Conservation (phyloP, 768 basidiomycete species). For the Rubroboletus satanas region DNA sequence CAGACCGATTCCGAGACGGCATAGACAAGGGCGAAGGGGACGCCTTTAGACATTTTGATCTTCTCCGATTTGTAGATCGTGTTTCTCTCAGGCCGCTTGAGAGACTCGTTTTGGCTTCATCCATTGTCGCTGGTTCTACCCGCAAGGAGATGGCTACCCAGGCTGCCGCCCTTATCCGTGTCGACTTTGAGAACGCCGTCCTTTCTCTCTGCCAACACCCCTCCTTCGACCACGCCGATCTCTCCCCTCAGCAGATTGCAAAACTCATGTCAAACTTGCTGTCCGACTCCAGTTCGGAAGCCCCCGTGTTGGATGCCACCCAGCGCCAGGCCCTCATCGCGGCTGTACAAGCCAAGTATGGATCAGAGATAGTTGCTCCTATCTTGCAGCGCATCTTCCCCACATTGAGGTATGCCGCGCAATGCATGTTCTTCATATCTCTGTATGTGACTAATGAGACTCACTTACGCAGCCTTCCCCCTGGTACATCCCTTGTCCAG, state of each 20-base stretch:
- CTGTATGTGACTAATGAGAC: slow-evolving; percentile 11
- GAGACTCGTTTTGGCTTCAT: slow-evolving; percentile 69
- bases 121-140: slow-evolving; percentile 63
- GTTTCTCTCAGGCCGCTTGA: slow-evolving; percentile 78
- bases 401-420: slow-evolving; percentile 57
- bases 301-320: slow-evolving; percentile 63
- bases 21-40: slow-evolving; percentile 87
- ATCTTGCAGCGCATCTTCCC: slow-evolving; percentile 73
- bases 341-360: slow-evolving; percentile 77
- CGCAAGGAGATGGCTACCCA: slow-evolving; percentile 54
- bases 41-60: slow-evolving; percentile 77
- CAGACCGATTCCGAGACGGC: slow-evolving; percentile 87
- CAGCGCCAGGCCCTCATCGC: slow-evolving; percentile 75
- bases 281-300: slow-evolving; percentile 62
- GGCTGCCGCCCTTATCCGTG: slow-evolving; percentile 64
- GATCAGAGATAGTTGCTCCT: slow-evolving; percentile 68
- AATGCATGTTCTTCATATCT: slow-evolving; percentile 10
- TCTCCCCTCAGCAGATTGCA: slow-evolving; percentile 67
- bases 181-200: slow-evolving; percentile 77
- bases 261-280: slow-evolving; percentile 81
- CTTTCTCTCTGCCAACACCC: slow-evolving; percentile 74
- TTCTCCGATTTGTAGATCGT: slow-evolving; percentile 78
- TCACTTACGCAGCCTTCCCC: slow-evolving; percentile 48
- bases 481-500: slow-evolving; percentile 69
- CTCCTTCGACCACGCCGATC: slow-evolving; percentile 77